Conservation (phyloP, 192 early-diverging fungal species). For the Geranomyces variabilis region DNA sequence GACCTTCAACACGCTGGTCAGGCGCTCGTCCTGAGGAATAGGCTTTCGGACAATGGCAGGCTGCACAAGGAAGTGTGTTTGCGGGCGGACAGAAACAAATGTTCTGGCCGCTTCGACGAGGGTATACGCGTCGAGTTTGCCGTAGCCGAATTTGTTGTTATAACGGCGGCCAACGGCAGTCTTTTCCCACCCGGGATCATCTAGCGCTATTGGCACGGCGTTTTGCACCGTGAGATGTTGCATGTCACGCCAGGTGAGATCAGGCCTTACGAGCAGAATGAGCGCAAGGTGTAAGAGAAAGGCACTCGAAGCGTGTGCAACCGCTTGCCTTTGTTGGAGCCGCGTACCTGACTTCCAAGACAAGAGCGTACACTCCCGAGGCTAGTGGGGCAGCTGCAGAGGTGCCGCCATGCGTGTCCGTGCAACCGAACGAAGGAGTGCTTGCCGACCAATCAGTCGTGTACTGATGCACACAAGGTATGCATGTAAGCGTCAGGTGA, state of each 20-base stretch:
- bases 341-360: slow-evolving; percentile 57
- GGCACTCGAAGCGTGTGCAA: no score
- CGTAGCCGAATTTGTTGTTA: slow-evolving; percentile 95
- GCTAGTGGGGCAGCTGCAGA: slow-evolving; percentile 94
- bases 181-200: slow-evolving; percentile 73
- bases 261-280: slow-evolving; percentile 62
- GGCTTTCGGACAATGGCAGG: slow-evolving; percentile 45
- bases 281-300: slow-evolving; percentile 39
- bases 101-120: slow-evolving; percentile 80
- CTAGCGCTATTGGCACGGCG: slow-evolving; percentile 70
- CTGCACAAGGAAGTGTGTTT: slow-evolving; percentile 58
- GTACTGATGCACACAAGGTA: slow-evolving; percentile 49
- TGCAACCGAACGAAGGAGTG: no score
- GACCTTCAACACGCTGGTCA: slow-evolving; percentile 49
- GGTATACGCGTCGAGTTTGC: slow-evolving; percentile 80
- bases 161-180: slow-evolving; percentile 74
- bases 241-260: slow-evolving; percentile 92
- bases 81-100: slow-evolving; percentile 65
- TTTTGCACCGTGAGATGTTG: slow-evolving; percentile 84
- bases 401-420: slow-evolving; percentile 84
- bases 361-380: slow-evolving; percentile 82
- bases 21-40: slow-evolving; percentile 54
- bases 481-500: background rate
- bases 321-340: background rate
- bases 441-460: slow-evolving; percentile 82